Percentiles rank a stretch among this genome's conserved stretches.
Conservation (phyloP, 495 filamentous ascomycete genomes). For the Penicillium bialowiezense region DNA sequence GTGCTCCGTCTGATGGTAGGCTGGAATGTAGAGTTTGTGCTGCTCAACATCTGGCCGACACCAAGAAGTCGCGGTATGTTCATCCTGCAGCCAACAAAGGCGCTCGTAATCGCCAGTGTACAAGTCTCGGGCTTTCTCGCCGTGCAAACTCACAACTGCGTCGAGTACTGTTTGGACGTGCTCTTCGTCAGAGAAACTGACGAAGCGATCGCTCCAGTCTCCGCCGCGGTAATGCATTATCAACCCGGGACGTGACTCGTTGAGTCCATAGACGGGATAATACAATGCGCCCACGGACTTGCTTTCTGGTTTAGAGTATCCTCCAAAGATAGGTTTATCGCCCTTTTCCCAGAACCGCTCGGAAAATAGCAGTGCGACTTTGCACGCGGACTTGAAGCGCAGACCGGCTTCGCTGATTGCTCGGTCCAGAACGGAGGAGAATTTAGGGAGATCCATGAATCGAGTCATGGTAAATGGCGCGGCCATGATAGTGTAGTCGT, state of each 20-base stretch:
- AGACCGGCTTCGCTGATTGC: slow-evolving; percentile 52
- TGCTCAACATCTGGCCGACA: slow-evolving; percentile 52
- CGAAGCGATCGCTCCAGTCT: slow-evolving; percentile 44
- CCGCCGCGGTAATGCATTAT: slow-evolving; percentile 54
- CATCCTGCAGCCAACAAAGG: slow-evolving; percentile 56
- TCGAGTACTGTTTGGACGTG: slow-evolving; percentile 54
- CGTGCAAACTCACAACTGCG: slow-evolving; percentile 57
- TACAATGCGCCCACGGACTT: slow-evolving; percentile 55
- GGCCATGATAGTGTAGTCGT: slow-evolving; percentile 31
- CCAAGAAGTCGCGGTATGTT: slow-evolving; percentile 50
- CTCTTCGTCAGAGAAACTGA: slow-evolving; percentile 45
- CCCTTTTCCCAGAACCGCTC: slow-evolving; percentile 67
- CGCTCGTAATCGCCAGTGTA: slow-evolving; percentile 58
- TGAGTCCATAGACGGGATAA: slow-evolving; percentile 61
- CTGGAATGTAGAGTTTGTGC: slow-evolving; percentile 62
- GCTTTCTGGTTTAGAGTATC: slow-evolving; percentile 49
- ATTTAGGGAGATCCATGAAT: slow-evolving; percentile 25
- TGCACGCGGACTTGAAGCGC: slow-evolving; percentile 58
- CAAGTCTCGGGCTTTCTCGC: slow-evolving; percentile 47
- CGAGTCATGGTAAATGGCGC: slow-evolving; percentile 29
- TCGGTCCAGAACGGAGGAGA: slow-evolving; percentile 39
- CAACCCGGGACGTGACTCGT: slow-evolving; percentile 56
- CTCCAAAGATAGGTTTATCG: slow-evolving; percentile 56
- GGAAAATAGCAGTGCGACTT: slow-evolving; percentile 60
- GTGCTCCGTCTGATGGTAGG: slow-evolving; percentile 63